phyloP scores from a whole-genome alignment of 805 yeast genomes.

The Schwanniomyces polymorphus region DNA sequence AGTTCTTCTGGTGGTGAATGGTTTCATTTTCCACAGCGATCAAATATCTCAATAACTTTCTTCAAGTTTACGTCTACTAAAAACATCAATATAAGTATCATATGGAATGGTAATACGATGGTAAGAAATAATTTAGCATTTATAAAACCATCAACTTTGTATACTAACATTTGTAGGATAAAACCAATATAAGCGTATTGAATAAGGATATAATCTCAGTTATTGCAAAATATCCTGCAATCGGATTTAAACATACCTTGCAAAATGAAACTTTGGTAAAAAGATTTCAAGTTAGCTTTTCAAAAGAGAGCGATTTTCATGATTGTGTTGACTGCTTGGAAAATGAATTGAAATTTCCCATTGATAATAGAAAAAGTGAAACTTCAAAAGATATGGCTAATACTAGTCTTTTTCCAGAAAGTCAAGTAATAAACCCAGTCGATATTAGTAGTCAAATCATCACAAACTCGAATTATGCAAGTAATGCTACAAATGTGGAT shows the following conservation, averaged over 20 bases:
- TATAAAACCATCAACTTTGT: no score
- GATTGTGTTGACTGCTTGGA: conserved; percentile 5
- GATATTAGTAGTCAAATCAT: background rate
- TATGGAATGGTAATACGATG: conserved; percentile 20
- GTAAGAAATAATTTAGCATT: conserved; percentile 15
- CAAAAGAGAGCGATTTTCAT: conserved; percentile 9
- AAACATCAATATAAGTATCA: conserved; percentile 7
- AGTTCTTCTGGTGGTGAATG: conserved; percentile 11
- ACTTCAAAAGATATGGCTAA: background rate
- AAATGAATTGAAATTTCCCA: background rate
- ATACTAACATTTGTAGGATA: conserved; percentile 5
- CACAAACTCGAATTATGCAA: background rate
- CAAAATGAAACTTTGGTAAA: conserved; percentile 16
- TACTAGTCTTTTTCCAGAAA: background rate
- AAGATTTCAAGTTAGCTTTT: conserved; percentile 30
- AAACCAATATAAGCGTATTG: conserved; percentile 4
- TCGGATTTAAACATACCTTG: conserved; percentile 27
- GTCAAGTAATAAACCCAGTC: background rate
- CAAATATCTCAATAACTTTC: conserved; percentile 19
- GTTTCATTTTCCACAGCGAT: conserved; percentile 32
- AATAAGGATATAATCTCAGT: conserved; percentile 11
- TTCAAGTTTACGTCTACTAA: conserved; percentile 6
- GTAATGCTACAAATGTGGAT: background rate
- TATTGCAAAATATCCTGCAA: conserved; percentile 22
- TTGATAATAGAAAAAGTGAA: background rate